Conservation (phyloP, 73 alveolate genomes). For the Paramecium octaurelia region DNA sequence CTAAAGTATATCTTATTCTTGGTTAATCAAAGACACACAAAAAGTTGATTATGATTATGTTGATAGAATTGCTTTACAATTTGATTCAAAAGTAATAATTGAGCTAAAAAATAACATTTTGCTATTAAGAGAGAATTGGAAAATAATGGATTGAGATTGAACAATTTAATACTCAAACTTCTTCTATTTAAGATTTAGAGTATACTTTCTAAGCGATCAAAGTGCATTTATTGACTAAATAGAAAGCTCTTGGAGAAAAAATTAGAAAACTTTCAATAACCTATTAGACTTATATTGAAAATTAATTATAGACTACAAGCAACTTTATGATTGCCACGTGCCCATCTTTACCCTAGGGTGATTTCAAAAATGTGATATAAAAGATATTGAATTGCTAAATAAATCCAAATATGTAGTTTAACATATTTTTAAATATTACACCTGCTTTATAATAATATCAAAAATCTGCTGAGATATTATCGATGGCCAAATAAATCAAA, state of each 20-base stretch:
- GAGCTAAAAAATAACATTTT: not conserved
- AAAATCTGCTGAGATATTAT: conserved; percentile 1
- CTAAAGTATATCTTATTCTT: not conserved
- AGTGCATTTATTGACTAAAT: conserved; percentile 29
- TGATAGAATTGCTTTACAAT: not conserved
- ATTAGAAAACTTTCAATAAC: not conserved
- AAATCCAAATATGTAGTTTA: not conserved
- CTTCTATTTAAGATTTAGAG: not conserved
- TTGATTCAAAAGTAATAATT: not conserved
- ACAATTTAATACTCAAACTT: not conserved
- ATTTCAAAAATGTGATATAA: not conserved
- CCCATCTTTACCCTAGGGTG: conserved; percentile 23
- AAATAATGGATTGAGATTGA: conserved; percentile 18
- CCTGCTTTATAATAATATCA: conserved; percentile 32
- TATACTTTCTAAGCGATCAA: not conserved
- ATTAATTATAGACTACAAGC: not conserved
- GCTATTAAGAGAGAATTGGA: not conserved
- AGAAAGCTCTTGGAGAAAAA: not conserved
- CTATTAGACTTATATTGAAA: not conserved
- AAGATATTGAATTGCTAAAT: not conserved
- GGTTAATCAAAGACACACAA: conserved; percentile 27
- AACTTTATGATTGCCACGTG: not conserved
- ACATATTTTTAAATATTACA: not conserved
- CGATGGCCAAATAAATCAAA: not conserved
- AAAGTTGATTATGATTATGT: not conserved